Evolutionary conservation across 2,329 filamentous ascomycete species (phyloP), one percentile per base, ranked within the genome.

Genomic region (Aspergillus sp.): DNA sequence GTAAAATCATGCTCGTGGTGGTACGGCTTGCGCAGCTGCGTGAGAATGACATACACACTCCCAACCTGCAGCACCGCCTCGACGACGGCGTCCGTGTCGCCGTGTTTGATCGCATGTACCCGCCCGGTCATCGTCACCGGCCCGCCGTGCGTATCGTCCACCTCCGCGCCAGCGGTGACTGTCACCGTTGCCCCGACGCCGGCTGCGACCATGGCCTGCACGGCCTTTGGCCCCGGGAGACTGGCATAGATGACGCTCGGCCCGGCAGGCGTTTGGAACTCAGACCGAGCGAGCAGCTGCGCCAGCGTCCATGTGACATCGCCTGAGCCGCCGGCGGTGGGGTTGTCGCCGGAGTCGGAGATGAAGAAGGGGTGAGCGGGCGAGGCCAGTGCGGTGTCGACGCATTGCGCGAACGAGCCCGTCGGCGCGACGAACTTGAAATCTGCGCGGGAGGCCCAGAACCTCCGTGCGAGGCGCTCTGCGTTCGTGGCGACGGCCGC

Each of bases 291-390:
- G 7, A 82, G 70, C 14, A 82, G 61, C 45, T 73, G 67, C 0
- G 72, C 72, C 4, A 82, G 60, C 0, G 77, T 76, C 78, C 79
- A 82, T 0, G 79, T 81, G 14, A 82, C 75, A 57, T 82, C 79
- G 1, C 80, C 80, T 0, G 79, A 78, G 0, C 79, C 80, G 4
- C 80, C 80, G 1, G 80, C 80, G 0, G 80, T 82, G 5, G 79
- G 80, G 47, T 82, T 82, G 52, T 82, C 80, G 0, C 79, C 80
- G 1, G 79, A 81, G 61, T 82, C 80, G 0, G 79, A 82, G 51
- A 82, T 77, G 59, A 81, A 82, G 54, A 73, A 82, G 0, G 80
- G 80, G 6, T 71, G 71, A 14, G 69, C 64, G 1, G 62, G 52
- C 0, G 75, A 72, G 4, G 58, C 55, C 7, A 81, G 59, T 0